A percentile compares a stretch with the other conserved stretches of the same genome.
These are phyloP conservation scores for Dioscorea alata DNA, from an alignment of 106 monocot species.

Conservation along the genomic window DNA sequence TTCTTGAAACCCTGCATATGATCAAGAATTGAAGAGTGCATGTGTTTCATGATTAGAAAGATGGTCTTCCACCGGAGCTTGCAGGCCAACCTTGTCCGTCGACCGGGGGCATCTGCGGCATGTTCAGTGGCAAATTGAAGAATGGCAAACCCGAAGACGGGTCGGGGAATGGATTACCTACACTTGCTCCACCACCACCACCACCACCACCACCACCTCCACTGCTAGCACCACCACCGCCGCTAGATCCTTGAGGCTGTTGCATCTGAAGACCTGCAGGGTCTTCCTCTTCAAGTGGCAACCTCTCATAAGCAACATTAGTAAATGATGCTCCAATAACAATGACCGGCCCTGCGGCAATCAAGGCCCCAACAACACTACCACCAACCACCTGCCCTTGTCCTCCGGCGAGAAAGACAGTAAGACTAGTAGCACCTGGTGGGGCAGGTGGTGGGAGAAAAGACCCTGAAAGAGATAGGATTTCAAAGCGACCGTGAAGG, in stretches of 20 bases:
- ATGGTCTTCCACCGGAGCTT: constrained; percentile 9
- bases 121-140: constrained; percentile 38
- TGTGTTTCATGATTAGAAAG: constrained; percentile 16
- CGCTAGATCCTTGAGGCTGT: constrained; percentile 7
- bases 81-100: constrained; percentile 45
- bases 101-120: constrained; percentile 22
- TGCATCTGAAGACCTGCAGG: constrained; percentile 16
- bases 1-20: neutral
- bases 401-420: constrained; percentile 42
- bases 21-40: neutral
- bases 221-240: constrained; percentile 4
- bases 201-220: constrained; percentile 12
- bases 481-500: constrained; percentile 52
- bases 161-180: constrained; percentile 13
- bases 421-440: constrained; percentile 38
- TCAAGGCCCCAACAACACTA: constrained; percentile 50
- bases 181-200: neutral
- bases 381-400: constrained; percentile 67
- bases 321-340: constrained; percentile 53
- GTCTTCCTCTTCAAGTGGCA: constrained; percentile 52
- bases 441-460: constrained; percentile 56
- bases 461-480: constrained; percentile 42
- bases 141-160: constrained; percentile 45
- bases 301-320: constrained; percentile 53
- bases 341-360: constrained; percentile 48